These are phyloP conservation scores for Candida railenensis DNA, from an alignment of 805 yeast species.

Conservation along the genomic window DNA sequence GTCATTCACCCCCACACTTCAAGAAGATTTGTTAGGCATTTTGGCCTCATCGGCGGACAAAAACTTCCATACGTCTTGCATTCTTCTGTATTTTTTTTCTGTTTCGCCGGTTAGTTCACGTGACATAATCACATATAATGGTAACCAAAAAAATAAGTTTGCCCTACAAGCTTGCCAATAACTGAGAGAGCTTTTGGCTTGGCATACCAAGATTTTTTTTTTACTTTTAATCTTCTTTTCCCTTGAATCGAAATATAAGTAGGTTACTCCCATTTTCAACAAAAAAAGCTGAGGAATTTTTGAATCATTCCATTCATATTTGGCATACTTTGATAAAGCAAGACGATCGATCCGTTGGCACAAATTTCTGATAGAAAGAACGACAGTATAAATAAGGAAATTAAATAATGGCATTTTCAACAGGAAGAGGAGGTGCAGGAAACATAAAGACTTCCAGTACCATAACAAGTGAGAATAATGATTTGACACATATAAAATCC, in stretches of 20 bases:
- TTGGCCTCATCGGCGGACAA: neutral
- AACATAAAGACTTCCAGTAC: slow-evolving; percentile 22
- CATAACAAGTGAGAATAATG: slow-evolving; percentile 18
- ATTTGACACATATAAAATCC: slow-evolving; percentile 7
- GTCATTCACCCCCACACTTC: neutral
- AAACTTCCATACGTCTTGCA: neutral
- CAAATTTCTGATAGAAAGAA: too few species aligned
- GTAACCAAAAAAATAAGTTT: neutral
- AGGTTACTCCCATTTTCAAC: neutral
- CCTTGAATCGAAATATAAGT: neutral
- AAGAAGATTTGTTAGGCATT: neutral
- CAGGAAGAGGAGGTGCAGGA: slow-evolving; percentile 43
- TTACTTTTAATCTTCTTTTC: neutral
- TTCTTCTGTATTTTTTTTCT: too few species aligned
- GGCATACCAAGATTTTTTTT: neutral
- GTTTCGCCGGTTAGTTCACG: too few species aligned
- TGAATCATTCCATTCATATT: too few species aligned
- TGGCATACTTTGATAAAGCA: too few species aligned
- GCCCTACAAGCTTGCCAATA: neutral
- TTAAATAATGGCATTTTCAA: slow-evolving; percentile 24
- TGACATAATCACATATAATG: neutral
- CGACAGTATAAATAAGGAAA: neutral
- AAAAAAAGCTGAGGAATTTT: too few species aligned
- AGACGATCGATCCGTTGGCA: too few species aligned
- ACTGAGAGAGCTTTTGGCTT: neutral